Evolutionary conservation across 306 rosid species (phyloP), one percentile per base, ranked within the genome.

Genomic region (Cucurbita argyrosperma): DNA sequence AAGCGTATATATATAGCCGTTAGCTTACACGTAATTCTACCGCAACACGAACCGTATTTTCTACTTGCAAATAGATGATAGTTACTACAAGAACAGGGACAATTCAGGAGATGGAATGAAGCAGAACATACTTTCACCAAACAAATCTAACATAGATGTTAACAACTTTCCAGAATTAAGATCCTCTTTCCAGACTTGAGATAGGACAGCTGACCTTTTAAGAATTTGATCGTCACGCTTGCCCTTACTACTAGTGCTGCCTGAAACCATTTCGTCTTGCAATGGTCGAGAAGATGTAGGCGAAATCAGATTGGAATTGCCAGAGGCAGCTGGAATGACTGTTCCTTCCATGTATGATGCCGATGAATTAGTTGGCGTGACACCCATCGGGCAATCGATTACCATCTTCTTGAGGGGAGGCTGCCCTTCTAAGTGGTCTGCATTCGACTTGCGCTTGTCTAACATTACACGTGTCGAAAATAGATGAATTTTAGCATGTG

Each of bases 151-250:
- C 79, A 88, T 47, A 1, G 91, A 81, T 13, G 89, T 82, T 40
- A 94, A 53, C 80, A 94, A 45, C 57, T 82, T 84, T 58, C 91
- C 97, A 51, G 89, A 84, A 84, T 91, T 90, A 16, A 81, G 80
- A 77, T 94, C 89, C 75, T 94, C 97, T 83, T 91, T 94, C 99
- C 99, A 91, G 21, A 92, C 91, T 78, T 87, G 96, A 76, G 92
- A 85, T 79, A 87, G 90, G 77, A 83, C 77, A 64, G 87, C 30
- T 46, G 90, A 87, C 15, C 74, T 73, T 81, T 86, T 86, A 26
- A 66, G 77, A 57, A 49, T 64, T 62, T 80, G 86, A 68, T 87
- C 87, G 53, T 80, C 86, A 9, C 14, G 74, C 74, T 50, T 30
- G 46, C 38, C 74, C 81, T 71, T 85, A 87, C 71, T 47, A 49